Conservation (phyloP, 352 stramenopile genomes). For the Phytophthora pini region DNA sequence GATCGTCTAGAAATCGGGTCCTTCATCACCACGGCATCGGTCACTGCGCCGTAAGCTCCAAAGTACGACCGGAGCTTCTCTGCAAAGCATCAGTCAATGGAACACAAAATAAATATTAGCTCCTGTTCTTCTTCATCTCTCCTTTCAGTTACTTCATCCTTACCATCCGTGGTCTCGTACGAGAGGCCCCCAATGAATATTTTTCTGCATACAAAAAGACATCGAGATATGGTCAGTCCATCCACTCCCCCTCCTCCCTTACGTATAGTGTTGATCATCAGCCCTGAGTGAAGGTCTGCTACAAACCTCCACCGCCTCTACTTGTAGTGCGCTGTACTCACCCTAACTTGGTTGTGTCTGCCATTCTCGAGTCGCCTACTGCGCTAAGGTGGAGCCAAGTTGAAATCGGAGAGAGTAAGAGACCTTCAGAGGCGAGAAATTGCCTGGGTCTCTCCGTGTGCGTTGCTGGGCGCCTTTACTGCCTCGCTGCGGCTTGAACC, state of each 20-base stretch:
- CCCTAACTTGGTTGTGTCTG: constrained; percentile 55
- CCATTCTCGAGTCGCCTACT: constrained; percentile 44
- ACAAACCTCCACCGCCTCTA: background rate
- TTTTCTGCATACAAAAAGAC: constrained; percentile 65
- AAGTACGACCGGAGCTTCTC: constrained; percentile 93
- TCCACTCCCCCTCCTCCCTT: background rate
- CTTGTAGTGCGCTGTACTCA: constrained; percentile 19
- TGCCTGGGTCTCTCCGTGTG: constrained; percentile 1
- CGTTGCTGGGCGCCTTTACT: constrained; percentile 1
- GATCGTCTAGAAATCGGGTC: constrained; percentile 92
- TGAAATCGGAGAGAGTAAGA: constrained; percentile 3
- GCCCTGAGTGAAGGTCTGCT: background rate
- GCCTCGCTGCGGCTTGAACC: constrained; percentile 10
- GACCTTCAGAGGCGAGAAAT: background rate
- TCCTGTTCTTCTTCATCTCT: background rate
- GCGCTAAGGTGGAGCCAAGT: constrained; percentile 33
- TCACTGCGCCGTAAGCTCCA: constrained; percentile 87
- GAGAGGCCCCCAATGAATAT: constrained; percentile 92
- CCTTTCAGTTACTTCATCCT: constrained; percentile 4
- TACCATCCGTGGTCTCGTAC: constrained; percentile 91
- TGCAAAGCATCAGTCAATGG: constrained; percentile 29
- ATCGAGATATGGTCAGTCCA: constrained; percentile 19
- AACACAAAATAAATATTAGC: constrained; percentile 22
- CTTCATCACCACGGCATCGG: constrained; percentile 94
- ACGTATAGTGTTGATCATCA: no score